Evolutionary conservation across 2,329 filamentous ascomycete species (phyloP), one percentile per base, ranked within the genome.

Genomic region (Aspergillus sp.): DNA sequence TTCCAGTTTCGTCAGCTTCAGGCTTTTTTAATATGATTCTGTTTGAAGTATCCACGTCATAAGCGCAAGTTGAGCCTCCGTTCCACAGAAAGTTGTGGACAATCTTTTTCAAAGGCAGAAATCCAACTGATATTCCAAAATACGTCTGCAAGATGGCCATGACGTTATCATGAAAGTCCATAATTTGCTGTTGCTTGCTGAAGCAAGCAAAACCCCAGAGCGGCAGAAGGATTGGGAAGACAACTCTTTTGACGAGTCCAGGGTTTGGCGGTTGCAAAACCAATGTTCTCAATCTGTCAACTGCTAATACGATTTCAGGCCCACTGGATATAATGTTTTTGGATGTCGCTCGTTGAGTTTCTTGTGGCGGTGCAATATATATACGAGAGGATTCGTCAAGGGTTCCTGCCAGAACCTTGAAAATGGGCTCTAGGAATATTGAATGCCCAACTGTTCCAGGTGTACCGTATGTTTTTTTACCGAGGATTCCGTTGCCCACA

Each of bases 191-290:
- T 49, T 75, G 68, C 48, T 67, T 57, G n/a, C 75, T 62, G 55
- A 71, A 74, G 53, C 72, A 77, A 26, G 67, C 62, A 22, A 78
- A 50, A 5, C 76, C 74, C 76, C 76, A 78, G 3, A 78, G 66
- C 5, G 76, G 73, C 20, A 77, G 65, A 34, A 78, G 63, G 22
- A 76, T 67, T 4, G 75, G 75, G 42, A 69, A 68, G 3, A 78
- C 62, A 7, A 77, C 61, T 48, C 76, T 70, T 56, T 76, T 78
- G 17, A 77, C 72, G 15, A 78, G 69, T 4, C 72, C 70, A 15
- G 76, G 76, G 53, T 77, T 78, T 15, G 76, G 76, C 60, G 77
- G 76, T 34, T 76, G 73, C 22, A 76, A 58, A 7, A 70, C 65
- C n/a, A 78, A 58, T 6, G 62, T 68, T 34, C 62, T 63, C n/a